A percentile compares a stretch with the other conserved stretches of the same genome.
These are phyloP conservation scores for Spathaspora girioi DNA, from an alignment of 805 yeast species.

Conservation along the genomic window DNA sequence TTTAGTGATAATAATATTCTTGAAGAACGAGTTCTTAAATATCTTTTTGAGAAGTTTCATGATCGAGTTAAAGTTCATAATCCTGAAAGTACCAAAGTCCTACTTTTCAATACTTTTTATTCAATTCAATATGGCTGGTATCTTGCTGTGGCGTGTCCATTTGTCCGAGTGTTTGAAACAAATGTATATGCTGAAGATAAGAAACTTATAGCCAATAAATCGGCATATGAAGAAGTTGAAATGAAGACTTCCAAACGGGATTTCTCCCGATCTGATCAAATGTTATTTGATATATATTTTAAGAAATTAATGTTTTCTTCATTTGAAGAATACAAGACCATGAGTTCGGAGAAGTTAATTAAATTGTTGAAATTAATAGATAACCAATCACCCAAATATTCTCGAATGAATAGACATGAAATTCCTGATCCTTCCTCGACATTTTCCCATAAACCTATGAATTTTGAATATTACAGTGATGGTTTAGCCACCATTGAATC, in stretches of 20 bases:
- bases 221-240: constrained; percentile 13
- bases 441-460: constrained; percentile 24
- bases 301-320: constrained; percentile 26
- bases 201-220: constrained; percentile 13
- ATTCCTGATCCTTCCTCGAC: constrained; percentile 15
- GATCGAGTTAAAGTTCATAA: constrained; percentile 12
- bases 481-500: constrained; percentile 23
- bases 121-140: constrained; percentile 38
- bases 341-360: constrained; percentile 15
- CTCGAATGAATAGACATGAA: constrained; percentile 7
- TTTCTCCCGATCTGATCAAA: constrained; percentile 20
- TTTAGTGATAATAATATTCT: constrained; percentile 29
- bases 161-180: constrained; percentile 31
- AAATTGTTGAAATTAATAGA: constrained; percentile 17
- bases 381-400: constrained; percentile 16
- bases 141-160: constrained; percentile 33
- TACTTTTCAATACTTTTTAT: constrained; percentile 29
- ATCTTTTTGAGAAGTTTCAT: constrained; percentile 20
- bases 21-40: constrained; percentile 19
- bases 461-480: constrained; percentile 24
- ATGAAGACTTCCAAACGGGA: constrained; percentile 10
- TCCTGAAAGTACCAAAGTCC: constrained; percentile 26
- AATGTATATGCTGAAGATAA: constrained; percentile 25
- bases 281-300: constrained; percentile 18
- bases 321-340: constrained; percentile 23